phyloP scores from a whole-genome alignment of 768 basidiomycete species.

The Macrolepiota albuminosa region DNA sequence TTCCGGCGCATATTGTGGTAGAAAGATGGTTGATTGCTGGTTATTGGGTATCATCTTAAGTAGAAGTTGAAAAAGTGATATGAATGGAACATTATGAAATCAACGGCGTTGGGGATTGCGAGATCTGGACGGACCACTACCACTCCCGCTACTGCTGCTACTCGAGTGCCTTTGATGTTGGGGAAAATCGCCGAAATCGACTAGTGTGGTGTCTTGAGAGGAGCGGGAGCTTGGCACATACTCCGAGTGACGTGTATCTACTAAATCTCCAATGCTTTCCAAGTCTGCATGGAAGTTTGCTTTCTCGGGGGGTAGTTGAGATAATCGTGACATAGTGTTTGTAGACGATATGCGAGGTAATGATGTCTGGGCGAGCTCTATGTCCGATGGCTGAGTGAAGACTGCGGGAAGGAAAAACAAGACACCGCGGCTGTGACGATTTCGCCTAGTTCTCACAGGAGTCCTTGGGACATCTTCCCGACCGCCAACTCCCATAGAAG shows the following conservation, averaged over 20 bases:
- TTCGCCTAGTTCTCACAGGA: conserved; percentile 43
- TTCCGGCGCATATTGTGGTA: background rate
- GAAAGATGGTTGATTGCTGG: background rate
- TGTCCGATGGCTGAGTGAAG: conserved; percentile 50
- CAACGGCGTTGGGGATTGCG: conserved; percentile 18
- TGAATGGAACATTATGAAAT: conserved; percentile 10
- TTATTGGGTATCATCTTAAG: conserved; percentile 10
- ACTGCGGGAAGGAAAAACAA: conserved; percentile 82
- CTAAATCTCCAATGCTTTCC: conserved; percentile 25
- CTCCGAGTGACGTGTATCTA: conserved; percentile 8
- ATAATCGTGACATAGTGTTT: conserved; percentile 16
- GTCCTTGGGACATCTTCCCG: conserved; percentile 39
- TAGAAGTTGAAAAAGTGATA: conserved; percentile 5
- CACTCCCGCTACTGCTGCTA: conserved; percentile 11
- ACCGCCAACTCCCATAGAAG: conserved; percentile 30
- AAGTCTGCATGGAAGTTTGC: conserved; percentile 30
- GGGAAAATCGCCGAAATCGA: conserved; percentile 15
- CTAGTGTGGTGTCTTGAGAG: conserved; percentile 15
- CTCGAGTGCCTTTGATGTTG: conserved; percentile 20
- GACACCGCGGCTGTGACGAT: conserved; percentile 50
- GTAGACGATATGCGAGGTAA: conserved; percentile 21
- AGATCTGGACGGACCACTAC: conserved; percentile 17
- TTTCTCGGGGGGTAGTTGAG: conserved; percentile 42
- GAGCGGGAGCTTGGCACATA: conserved; percentile 12
- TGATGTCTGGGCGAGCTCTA: conserved; percentile 34